A percentile compares a stretch with the other conserved stretches of the same genome.
Conservation (phyloP, 2,329 filamentous ascomycete genomes). For the Claviceps sp. region DNA sequence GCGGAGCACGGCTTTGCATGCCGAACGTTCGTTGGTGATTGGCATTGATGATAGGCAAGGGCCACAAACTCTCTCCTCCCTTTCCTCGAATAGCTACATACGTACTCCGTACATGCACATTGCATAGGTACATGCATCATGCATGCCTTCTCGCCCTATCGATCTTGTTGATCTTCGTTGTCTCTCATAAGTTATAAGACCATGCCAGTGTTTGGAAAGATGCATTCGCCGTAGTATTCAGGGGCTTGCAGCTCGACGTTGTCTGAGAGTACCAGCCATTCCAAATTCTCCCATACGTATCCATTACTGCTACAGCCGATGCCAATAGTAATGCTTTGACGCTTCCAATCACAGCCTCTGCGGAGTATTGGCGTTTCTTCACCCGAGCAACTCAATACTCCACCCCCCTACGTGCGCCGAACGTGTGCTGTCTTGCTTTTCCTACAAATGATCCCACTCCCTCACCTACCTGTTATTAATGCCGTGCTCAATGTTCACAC, state of each 20-base stretch:
- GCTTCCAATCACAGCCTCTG: not conserved
- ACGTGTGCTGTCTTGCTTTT: not conserved
- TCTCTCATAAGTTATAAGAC: not conserved
- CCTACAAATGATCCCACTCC: not conserved
- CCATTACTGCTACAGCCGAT: constrained; percentile 2
- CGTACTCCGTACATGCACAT: not conserved
- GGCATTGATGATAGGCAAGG: not conserved
- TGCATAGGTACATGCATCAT: not conserved
- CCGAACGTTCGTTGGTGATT: not conserved
- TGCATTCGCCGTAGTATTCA: not conserved
- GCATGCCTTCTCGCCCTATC: no score
- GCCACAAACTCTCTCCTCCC: not conserved
- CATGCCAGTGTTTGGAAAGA: constrained; percentile 2
- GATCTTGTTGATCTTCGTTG: not conserved
- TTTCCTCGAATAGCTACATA: not conserved
- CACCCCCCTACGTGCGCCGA: not conserved
- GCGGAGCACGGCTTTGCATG: not conserved
- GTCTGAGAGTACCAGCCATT: constrained; percentile 5
- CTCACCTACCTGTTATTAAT: no score
- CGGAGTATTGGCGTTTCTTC: constrained; percentile 1
- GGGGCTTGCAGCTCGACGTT: constrained; percentile 1
- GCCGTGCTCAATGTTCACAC: not conserved
- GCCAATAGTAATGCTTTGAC: no score
- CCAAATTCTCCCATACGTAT: not conserved
- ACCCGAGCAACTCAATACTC: not conserved